These are phyloP conservation scores for Sisymbrium altissimum DNA, from an alignment of 345 rosid species.

Conservation along the genomic window DNA sequence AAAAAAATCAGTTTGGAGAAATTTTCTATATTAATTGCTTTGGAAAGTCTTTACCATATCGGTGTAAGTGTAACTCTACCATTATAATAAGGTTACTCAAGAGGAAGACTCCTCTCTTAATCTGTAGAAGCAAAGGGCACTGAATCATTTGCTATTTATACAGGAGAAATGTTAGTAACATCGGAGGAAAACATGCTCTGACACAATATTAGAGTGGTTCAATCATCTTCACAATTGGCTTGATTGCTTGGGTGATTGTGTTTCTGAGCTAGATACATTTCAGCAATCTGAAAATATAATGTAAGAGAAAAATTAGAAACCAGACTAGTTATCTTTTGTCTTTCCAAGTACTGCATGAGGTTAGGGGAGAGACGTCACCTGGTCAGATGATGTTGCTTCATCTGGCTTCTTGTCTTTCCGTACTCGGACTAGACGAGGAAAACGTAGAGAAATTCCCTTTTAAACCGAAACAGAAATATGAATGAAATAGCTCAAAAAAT, in stretches of 20 bases:
- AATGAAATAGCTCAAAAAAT: background rate
- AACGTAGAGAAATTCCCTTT: constrained; percentile 85
- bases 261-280: constrained; percentile 74
- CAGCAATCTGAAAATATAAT: constrained; percentile 65
- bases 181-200: too few relatives aligned
- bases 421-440: constrained; percentile 81
- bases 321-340: background rate
- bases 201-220: too few relatives aligned
- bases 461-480: background rate
- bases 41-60: background rate
- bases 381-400: constrained; percentile 76
- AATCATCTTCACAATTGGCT: too few relatives aligned
- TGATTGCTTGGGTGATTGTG: constrained; percentile 47
- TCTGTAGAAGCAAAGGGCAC: too few relatives aligned
- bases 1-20: background rate
- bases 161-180: too few relatives aligned
- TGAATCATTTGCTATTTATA: too few relatives aligned
- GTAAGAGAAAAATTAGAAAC: background rate
- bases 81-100: too few relatives aligned
- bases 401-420: constrained; percentile 84
- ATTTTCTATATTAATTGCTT: background rate
- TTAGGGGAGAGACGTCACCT: constrained; percentile 44
- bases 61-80: too few relatives aligned
- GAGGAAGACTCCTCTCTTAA: too few relatives aligned
- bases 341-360: background rate